A percentile compares a stretch with the other conserved stretches of the same genome.
phyloP scores from a whole-genome alignment of 495 filamentous ascomycete species.

The Aspergillus homomorphus region DNA sequence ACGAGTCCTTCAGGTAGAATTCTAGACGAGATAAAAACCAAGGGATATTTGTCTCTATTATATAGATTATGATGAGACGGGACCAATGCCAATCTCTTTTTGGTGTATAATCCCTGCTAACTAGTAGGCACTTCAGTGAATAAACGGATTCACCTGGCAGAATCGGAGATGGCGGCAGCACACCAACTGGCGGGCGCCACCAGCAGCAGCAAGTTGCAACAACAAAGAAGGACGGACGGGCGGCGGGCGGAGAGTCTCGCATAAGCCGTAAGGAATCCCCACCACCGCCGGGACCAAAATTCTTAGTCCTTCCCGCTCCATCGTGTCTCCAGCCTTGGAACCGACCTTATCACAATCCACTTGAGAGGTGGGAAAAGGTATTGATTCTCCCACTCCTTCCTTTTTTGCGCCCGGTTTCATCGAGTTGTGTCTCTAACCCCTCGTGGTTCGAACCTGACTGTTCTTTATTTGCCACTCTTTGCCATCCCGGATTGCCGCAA shows the following conservation, averaged over 20 bases:
- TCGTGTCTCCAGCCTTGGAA: slow-evolving; percentile 15
- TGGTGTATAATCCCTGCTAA: no score
- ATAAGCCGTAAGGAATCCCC: slow-evolving; percentile 17
- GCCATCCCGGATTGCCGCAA: slow-evolving; percentile 14
- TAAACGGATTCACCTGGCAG: background rate
- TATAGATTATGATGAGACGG: background rate
- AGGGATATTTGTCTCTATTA: background rate
- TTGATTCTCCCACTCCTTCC: background rate
- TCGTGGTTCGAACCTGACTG: slow-evolving; percentile 17
- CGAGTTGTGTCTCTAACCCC: slow-evolving; percentile 8
- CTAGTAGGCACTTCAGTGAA: background rate
- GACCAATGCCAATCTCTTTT: no score
- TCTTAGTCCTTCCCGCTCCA: slow-evolving; percentile 18
- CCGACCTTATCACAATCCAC: slow-evolving; percentile 9
- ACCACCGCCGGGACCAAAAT: slow-evolving; percentile 24
- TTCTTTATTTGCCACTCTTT: slow-evolving; percentile 14
- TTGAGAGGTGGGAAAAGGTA: slow-evolving; percentile 15
- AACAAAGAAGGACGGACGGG: background rate
- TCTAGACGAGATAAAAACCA: no score
- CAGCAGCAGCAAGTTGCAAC: no score
- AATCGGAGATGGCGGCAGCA: no score
- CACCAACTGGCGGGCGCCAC: background rate
- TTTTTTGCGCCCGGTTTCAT: background rate
- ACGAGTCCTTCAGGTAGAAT: slow-evolving; percentile 24
- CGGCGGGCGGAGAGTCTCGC: background rate